Evolutionary conservation across 208 protist species (phyloP), one percentile per base, ranked within the genome.

Genomic region (Trypanosoma brucei): DNA sequence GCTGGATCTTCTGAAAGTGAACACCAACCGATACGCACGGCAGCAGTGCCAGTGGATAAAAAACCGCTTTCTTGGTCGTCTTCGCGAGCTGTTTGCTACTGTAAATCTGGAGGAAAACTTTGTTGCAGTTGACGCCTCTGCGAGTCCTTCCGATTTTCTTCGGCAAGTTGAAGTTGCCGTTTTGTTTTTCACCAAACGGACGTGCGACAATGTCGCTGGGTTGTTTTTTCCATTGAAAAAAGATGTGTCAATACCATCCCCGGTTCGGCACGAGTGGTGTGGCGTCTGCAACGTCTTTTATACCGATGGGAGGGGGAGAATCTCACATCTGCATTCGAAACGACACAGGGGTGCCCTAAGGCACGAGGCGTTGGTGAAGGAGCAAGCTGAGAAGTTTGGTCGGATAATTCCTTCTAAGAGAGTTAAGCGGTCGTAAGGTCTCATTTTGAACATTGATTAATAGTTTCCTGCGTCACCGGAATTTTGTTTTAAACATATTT

Each of bases 41-140:
- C 84, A 91, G 66, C 89, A 95, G 62, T 65, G 77, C 31, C 76
- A 76, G 34, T 95, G 85, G 84, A 80, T 95, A 40, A 70, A 61
- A 55, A 95, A 95, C 38, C 79, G 86, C 38, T 76, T 95, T 61
- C 39, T 84, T 31, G 63, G 70, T 8, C 62, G 68, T 13, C 48
- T 92, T 48, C 48, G 59, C 45, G 11, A 52, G 44, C 48, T 50
- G 38, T 62, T 61, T 50, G 59, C 6, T 31, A 64, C 61, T 3
- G 2, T 6, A 56, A 55, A 76, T 36, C 53, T 53, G 37, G 34
- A 45, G n/a, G 39, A 65, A 33, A 72, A 78, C 59, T 82, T 84
- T 78, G 53, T 78, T 31, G 35, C 42, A 45, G 39, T 84, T 37
- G 56, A 75, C 68, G 60, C 52, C 3, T 68, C 42, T 44, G 46